Base-by-base conservation (phyloP, 257 asterid genomes). In the Nyctanthes arbortristis region DNA sequence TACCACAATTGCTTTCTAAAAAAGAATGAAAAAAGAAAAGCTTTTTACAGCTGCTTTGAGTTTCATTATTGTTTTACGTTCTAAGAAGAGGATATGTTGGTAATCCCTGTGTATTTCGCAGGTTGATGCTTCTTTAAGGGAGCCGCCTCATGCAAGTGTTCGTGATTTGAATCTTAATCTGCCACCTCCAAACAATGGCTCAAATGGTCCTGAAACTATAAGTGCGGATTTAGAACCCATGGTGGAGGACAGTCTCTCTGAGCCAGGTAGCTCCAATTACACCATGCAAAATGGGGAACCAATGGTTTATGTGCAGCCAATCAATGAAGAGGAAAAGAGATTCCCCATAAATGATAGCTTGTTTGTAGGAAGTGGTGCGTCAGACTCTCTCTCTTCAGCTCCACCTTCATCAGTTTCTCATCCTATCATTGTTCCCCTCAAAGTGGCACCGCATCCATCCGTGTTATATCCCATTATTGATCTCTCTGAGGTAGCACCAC, bases 261-360 rank as follows among this genome's bases (percentile, higher is more conserved):
- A 43, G 64, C 72, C 76, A 32, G 56, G 12, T n/a, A 71, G 67
- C 65, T 75, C 75, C 14, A 71, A 74, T 43, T 79, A 61, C 60
- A 18, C 63, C 32, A 73, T 75, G 28, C 80, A 76, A 34, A 43
- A 71, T 56, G 91, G 58, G n/a, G 78, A 67, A 60, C 82, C 85
- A 4, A 28, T 66, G 24, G 69, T 68, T 69, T 70, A 71, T 54
- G 75, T 61, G 31, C 69, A 59, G 61, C 69, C 79, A 1, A 77
- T 68, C 70, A 76, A 79, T 49, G 96, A 89, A 27, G 87, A 84
- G 61, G 97, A 94, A 58, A 70, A 78, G 74, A 87, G 82, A 63
- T 93, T 91, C 74, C 99, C 99, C 16, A 89, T 85, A 35, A 86
- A 88, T 40, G 91, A 93, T 70, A 82, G 80, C 78, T 80, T 91